Conservation (phyloP, 1,284 basidiomycete genomes). For the Inonotus hispidus region DNA sequence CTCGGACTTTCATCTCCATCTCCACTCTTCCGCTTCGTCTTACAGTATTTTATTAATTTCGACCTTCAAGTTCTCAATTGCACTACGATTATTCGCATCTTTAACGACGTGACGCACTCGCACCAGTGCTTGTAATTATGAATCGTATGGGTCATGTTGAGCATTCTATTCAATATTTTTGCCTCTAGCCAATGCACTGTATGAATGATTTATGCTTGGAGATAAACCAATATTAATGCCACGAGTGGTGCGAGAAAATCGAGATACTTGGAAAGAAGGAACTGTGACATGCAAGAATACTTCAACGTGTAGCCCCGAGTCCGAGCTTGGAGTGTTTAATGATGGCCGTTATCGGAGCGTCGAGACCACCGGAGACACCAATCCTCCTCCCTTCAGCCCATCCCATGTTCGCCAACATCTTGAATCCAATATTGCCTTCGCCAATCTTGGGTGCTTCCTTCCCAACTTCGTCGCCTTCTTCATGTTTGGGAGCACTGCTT, state of each 20-base stretch:
- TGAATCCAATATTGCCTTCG: conserved; percentile 68
- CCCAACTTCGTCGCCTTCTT: conserved; percentile 74
- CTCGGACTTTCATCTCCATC: not conserved
- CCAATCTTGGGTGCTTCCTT: conserved; percentile 74
- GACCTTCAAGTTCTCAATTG: not conserved
- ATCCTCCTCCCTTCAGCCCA: conserved; percentile 70
- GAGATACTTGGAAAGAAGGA: not conserved
- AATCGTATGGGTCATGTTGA: not conserved
- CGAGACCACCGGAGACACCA: conserved; percentile 55
- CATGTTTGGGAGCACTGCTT: conserved; percentile 40
- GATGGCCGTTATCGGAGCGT: conserved; percentile 63
- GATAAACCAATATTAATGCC: too few relatives aligned
- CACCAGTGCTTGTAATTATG: not conserved
- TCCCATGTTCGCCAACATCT: conserved; percentile 72
- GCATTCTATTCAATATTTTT: not conserved
- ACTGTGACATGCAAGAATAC: not conserved
- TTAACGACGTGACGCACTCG: not conserved
- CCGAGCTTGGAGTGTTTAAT: conserved; percentile 74
- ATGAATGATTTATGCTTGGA: not conserved
- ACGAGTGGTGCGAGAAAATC: too few relatives aligned
- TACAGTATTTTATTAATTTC: not conserved
- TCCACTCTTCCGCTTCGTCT: not conserved
- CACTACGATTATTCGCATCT: not conserved
- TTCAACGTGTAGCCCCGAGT: conserved; percentile 27
- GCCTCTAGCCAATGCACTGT: not conserved